These are phyloP conservation scores for Pythium aphanidermatum DNA, from an alignment of 352 stramenopile genomes.

Conservation along the genomic window DNA sequence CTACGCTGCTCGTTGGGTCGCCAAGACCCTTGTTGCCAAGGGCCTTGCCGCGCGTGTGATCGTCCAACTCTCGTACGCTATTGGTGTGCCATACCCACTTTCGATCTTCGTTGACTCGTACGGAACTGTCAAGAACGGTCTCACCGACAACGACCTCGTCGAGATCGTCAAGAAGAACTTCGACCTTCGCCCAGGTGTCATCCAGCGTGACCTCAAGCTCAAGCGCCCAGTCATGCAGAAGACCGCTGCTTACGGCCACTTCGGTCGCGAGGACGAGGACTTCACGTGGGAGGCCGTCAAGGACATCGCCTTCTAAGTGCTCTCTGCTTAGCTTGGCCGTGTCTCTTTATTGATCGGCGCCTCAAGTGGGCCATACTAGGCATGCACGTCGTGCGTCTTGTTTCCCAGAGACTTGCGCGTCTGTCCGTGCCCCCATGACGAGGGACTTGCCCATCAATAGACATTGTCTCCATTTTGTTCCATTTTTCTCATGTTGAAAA, in stretches of 20 bases:
- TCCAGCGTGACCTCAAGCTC: conserved; percentile 97
- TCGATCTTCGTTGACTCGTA: conserved; percentile 98
- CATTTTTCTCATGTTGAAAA: background rate
- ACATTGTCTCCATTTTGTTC: conserved; percentile 14
- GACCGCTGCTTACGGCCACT: conserved; percentile 99
- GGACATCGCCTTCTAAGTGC: conserved; percentile 71
- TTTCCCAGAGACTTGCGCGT: too few species aligned
- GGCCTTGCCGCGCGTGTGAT: conserved; percentile 92
- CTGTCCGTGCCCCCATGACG: conserved; percentile 14
- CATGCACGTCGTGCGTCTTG: conserved; percentile 17
- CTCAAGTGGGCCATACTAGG: conserved; percentile 3
- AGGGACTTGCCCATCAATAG: conserved; percentile 19
- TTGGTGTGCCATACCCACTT: conserved; percentile 96
- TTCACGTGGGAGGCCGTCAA: conserved; percentile 99
- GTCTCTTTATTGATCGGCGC: conserved; percentile 20
- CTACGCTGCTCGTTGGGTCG: conserved; percentile 98
- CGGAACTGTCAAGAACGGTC: conserved; percentile 93
- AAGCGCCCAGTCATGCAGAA: conserved; percentile 97
- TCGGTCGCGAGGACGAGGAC: conserved; percentile 96
- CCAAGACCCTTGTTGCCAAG: conserved; percentile 97
- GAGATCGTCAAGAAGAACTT: conserved; percentile 99
- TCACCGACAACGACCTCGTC: conserved; percentile 95
- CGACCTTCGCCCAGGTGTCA: conserved; percentile 96
- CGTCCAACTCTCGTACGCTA: conserved; percentile 98
- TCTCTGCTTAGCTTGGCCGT: conserved; percentile 7